Evolutionary conservation across 2,329 filamentous ascomycete species (phyloP).

Genomic region (Cylindrodendrum hubeiense): DNA sequence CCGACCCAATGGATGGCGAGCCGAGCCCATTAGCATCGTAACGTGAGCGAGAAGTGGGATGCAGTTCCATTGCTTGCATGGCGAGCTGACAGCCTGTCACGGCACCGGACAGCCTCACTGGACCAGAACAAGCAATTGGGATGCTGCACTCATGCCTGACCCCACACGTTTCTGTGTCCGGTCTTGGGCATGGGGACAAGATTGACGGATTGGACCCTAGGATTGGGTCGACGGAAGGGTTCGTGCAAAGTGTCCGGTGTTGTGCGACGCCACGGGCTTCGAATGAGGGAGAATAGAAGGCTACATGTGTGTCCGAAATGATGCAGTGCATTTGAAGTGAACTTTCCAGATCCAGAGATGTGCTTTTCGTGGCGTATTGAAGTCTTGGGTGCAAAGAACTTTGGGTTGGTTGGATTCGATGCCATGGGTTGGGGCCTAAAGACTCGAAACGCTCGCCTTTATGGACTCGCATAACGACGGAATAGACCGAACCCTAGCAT

Average conservation of each 20-base stretch:
- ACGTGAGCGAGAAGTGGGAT: constrained; percentile 31
- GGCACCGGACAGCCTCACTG: constrained; percentile 42
- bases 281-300: constrained; percentile 28
- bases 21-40: constrained; percentile 31
- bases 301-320: constrained; percentile 6
- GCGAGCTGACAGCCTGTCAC: constrained; percentile 45
- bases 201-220: constrained; percentile 33
- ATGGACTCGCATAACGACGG: neutral
- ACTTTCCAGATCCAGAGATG: constrained; percentile 32
- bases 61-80: constrained; percentile 45
- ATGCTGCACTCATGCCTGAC: constrained; percentile 47
- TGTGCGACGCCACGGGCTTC: constrained; percentile 33
- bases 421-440: constrained; percentile 7
- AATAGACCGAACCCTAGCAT: neutral
- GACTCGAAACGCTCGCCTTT: neutral
- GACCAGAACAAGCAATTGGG: constrained; percentile 19
- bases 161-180: constrained; percentile 38
- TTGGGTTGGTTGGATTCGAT: constrained; percentile 18
- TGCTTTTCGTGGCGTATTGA: constrained; percentile 28
- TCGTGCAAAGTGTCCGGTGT: constrained; percentile 29
- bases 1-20: constrained; percentile 18
- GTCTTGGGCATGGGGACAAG: constrained; percentile 27
- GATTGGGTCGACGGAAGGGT: constrained; percentile 28
- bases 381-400: constrained; percentile 11
- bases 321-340: constrained; percentile 1